Conservation (phyloP, 116 monocot genomes). For the Dioscorea cayenensis region DNA sequence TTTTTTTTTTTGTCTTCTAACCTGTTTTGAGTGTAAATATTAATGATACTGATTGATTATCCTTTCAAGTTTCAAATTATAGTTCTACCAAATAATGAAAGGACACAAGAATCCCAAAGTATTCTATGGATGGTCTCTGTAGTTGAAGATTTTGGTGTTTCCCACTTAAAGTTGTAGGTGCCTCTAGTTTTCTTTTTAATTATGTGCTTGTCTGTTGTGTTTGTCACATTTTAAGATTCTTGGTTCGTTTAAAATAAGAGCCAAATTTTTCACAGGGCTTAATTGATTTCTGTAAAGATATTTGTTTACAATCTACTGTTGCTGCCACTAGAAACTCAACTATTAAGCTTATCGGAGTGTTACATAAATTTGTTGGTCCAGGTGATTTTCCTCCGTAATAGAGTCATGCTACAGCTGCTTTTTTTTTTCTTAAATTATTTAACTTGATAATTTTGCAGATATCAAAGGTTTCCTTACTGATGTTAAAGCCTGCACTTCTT, state of each 20-base stretch:
- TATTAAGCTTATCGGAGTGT: constrained; percentile 86
- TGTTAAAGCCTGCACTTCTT: constrained; percentile 98
- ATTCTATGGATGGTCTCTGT: constrained; percentile 97
- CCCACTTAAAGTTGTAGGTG: constrained; percentile 90
- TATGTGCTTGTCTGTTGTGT: not conserved
- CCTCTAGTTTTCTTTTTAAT: not conserved
- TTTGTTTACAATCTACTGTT: constrained; percentile 88
- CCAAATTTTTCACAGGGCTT: constrained; percentile 51
- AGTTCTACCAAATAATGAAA: constrained; percentile 99
- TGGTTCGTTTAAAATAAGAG: not conserved
- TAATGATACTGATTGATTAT: not conserved
- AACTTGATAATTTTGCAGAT: constrained; percentile 49
- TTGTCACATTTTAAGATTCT: constrained; percentile 4
- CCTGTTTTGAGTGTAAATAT: not conserved
- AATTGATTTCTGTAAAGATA: constrained; percentile 98
- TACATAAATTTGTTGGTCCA: constrained; percentile 98
- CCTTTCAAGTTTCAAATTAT: not conserved
- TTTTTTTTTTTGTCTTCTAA: too few species aligned
- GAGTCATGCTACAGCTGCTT: not conserved
- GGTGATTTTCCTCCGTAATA: constrained; percentile 23
- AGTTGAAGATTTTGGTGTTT: constrained; percentile 94
- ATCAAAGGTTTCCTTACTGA: constrained; percentile 91
- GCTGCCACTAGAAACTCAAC: constrained; percentile 96
- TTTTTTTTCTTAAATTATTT: constrained; percentile 1
- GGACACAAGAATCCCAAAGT: constrained; percentile 98